These are phyloP conservation scores for Trichoderma sp. DNA, from an alignment of 2,329 filamentous ascomycete species.

Conservation along the genomic window DNA sequence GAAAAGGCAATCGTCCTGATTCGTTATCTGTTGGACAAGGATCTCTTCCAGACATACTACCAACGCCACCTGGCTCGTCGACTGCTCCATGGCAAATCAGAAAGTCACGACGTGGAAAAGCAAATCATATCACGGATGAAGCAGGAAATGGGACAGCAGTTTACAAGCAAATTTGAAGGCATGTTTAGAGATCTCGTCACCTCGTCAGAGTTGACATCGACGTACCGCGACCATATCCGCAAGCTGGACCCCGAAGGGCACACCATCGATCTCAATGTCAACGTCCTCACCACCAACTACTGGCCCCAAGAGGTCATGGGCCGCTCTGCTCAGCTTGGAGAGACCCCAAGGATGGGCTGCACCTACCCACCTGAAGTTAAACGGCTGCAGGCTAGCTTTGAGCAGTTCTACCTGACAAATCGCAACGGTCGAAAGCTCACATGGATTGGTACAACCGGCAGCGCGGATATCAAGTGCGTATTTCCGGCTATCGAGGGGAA, in stretches of 20 bases:
- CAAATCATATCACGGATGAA: conserved; percentile 98
- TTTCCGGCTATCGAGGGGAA: conserved; percentile 75
- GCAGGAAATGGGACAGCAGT: conserved; percentile 90
- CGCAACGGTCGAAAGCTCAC: conserved; percentile 86
- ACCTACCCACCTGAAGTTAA: conserved; percentile 76
- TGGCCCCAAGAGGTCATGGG: conserved; percentile 94
- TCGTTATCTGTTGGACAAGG: conserved; percentile 86
- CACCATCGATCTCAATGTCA: conserved; percentile 76
- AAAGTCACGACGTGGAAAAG: conserved; percentile 90
- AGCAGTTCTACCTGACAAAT: conserved; percentile 83
- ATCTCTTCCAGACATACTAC: conserved; percentile 96
- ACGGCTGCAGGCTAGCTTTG: conserved; percentile 78
- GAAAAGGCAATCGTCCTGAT: conserved; percentile 89
- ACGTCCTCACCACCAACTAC: conserved; percentile 87
- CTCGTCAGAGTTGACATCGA: conserved; percentile 77
- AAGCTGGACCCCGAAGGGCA: conserved; percentile 49
- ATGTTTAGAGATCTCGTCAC: conserved; percentile 98
- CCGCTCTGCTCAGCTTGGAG: conserved; percentile 52
- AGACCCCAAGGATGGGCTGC: conserved; percentile 50
- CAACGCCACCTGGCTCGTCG: conserved; percentile 93
- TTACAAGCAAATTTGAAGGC: conserved; percentile 88
- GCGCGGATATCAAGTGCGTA: conserved; percentile 79
- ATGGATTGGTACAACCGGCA: conserved; percentile 73
- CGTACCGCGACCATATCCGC: conserved; percentile 70
- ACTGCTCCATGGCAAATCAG: conserved; percentile 82